Conservation (phyloP, 306 rosid genomes). For the Hippophae rhamnoides region DNA sequence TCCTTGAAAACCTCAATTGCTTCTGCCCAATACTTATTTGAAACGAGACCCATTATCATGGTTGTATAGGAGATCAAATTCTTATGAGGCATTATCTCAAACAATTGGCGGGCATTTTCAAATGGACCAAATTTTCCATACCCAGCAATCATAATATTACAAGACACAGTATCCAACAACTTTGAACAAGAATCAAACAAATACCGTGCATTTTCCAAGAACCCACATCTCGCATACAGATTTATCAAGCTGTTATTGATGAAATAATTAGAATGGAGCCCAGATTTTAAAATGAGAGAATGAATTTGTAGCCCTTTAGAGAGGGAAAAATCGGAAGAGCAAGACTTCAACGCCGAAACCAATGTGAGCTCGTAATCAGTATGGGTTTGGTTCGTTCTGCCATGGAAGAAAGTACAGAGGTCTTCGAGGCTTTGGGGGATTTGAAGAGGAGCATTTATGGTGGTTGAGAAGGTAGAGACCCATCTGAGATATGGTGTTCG, state of each 20-base stretch:
- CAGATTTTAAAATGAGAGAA: slow-evolving; percentile 46
- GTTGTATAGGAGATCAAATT: slow-evolving; percentile 70
- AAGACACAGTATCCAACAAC: slow-evolving; percentile 56
- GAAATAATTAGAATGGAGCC: slow-evolving; percentile 48
- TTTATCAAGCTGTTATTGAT: slow-evolving; percentile 60
- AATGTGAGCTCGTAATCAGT: slow-evolving; percentile 42
- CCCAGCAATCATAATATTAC: slow-evolving; percentile 76
- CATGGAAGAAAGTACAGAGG: slow-evolving; percentile 39
- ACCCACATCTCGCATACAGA: slow-evolving; percentile 63
- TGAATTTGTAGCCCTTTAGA: slow-evolving; percentile 67
- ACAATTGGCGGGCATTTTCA: slow-evolving; percentile 53
- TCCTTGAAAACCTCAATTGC: slow-evolving; percentile 62
- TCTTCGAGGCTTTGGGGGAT: slow-evolving; percentile 26
- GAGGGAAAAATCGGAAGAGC: slow-evolving; percentile 39
- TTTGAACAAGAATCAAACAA: slow-evolving; percentile 36
- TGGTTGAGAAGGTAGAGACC: slow-evolving; percentile 24
- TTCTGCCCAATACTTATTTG: slow-evolving; percentile 45
- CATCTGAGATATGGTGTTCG: slow-evolving; percentile 29
- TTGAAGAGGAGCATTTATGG: slow-evolving; percentile 22
- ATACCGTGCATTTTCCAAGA: slow-evolving; percentile 32
- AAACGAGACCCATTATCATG: slow-evolving; percentile 74
- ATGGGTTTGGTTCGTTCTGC: slow-evolving; percentile 23
- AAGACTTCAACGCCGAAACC: slow-evolving; percentile 61
- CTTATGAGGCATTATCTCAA: slow-evolving; percentile 55
- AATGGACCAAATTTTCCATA: slow-evolving; percentile 46